phyloP scores from a whole-genome alignment of 169 alveolate species.

The Theileria equi region DNA sequence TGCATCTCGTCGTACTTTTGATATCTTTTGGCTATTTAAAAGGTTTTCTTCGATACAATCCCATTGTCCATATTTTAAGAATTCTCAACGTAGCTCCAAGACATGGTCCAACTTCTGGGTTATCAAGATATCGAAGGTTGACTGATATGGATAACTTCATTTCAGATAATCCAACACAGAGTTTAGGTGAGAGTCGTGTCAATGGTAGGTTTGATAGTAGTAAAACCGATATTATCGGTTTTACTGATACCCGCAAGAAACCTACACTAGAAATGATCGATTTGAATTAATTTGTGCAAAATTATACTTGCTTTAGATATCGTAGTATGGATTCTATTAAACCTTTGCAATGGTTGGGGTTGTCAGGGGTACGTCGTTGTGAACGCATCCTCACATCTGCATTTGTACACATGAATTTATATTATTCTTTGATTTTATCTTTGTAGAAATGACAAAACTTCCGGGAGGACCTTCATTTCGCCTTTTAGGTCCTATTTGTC shows the following conservation, averaged over 20 bases:
- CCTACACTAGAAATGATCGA: conserved; percentile 24
- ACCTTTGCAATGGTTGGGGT: no score
- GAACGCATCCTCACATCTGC: neutral
- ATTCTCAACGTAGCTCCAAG: conserved; percentile 45
- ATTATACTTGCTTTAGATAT: neutral
- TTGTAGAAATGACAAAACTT: neutral
- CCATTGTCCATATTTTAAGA: conserved; percentile 32
- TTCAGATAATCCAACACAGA: no score
- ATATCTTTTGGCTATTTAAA: conserved; percentile 41
- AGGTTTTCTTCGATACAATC: conserved; percentile 51
- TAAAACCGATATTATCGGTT: neutral
- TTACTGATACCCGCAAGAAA: neutral
- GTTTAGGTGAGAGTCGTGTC: no score
- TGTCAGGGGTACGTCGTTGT: neutral
- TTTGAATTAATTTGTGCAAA: neutral
- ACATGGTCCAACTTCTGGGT: conserved; percentile 53
- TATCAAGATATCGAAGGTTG: conserved; percentile 47
- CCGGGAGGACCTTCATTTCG: neutral
- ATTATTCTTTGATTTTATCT: neutral
- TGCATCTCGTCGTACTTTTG: conserved; percentile 36
- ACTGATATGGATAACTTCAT: no score
- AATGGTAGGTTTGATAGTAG: neutral
- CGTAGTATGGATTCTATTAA: no score
- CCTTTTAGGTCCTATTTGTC: conserved; percentile 11
- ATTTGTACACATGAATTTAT: neutral